phyloP scores from a whole-genome alignment of 192 early-diverging fungal genomes.

The Rhizophagus sp. region DNA sequence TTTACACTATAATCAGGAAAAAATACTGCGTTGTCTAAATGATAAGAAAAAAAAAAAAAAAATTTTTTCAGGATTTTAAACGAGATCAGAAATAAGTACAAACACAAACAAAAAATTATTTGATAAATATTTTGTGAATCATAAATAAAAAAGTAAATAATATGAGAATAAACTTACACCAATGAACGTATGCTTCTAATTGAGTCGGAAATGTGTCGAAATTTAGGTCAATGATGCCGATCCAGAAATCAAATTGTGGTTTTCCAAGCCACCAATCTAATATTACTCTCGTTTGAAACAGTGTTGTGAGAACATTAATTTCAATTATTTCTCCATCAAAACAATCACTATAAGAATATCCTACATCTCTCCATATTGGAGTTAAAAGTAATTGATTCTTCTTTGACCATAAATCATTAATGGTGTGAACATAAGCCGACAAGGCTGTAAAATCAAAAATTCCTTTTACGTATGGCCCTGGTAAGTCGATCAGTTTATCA shows the following conservation, averaged over 20 bases:
- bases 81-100: no score
- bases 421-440: slow-evolving; percentile 14
- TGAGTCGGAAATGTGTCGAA: slow-evolving; percentile 16
- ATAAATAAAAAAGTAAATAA: background rate
- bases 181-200: slow-evolving; percentile 19
- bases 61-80: no score
- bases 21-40: background rate
- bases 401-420: slow-evolving; percentile 22
- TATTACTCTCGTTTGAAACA: background rate
- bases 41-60: background rate
- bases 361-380: slow-evolving; percentile 6
- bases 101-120: no score
- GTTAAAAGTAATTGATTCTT: slow-evolving; percentile 11
- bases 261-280: slow-evolving; percentile 21
- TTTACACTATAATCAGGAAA: background rate
- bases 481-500: slow-evolving; percentile 23
- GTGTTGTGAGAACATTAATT: background rate
- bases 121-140: background rate
- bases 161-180: background rate
- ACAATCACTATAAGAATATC: background rate
- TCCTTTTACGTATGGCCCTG: slow-evolving; percentile 6
- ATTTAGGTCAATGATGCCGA: slow-evolving; percentile 22
- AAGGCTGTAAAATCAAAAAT: slow-evolving; percentile 16
- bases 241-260: slow-evolving; percentile 21
- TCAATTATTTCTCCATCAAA: background rate